A percentile compares a stretch with the other conserved stretches of the same genome.
These are phyloP conservation scores for Colletotrichum liriopes DNA, from an alignment of 2,329 filamentous ascomycete genomes.

Conservation along the genomic window DNA sequence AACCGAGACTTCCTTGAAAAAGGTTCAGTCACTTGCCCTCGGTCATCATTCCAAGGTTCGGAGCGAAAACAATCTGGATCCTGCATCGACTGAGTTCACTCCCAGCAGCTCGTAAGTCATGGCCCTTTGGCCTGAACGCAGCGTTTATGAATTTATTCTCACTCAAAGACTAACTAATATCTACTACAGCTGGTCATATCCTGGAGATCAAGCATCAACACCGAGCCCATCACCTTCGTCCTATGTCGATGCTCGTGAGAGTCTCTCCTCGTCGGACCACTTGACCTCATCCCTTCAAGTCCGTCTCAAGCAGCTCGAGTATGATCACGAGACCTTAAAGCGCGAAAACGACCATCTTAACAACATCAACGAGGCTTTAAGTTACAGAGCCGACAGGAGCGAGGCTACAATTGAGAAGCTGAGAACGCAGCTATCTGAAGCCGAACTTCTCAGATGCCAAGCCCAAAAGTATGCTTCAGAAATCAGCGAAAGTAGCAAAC, in stretches of 20 bases:
- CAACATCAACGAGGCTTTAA: conserved; percentile 19
- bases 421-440: background rate
- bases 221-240: conserved; percentile 1
- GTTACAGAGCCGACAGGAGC: background rate
- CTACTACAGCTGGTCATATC: background rate
- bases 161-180: background rate
- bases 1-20: background rate
- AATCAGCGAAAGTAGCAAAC: conserved; percentile 3
- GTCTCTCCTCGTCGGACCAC: background rate
- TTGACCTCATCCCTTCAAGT: background rate
- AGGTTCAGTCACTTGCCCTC: background rate
- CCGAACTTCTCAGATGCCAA: conserved; percentile 9
- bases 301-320: conserved; percentile 5
- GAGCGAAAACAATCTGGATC: background rate
- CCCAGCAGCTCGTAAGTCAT: background rate
- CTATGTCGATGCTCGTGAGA: conserved; percentile 18
- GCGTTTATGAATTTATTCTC: background rate
- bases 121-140: background rate
- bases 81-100: background rate
- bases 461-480: conserved; percentile 21
- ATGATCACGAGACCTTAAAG: conserved; percentile 26
- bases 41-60: background rate
- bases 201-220: background rate
- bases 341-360: conserved; percentile 23
- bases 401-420: conserved; percentile 4